Base-by-base conservation (phyloP, 257 asterid genomes). In the Echium plantagineum region DNA sequence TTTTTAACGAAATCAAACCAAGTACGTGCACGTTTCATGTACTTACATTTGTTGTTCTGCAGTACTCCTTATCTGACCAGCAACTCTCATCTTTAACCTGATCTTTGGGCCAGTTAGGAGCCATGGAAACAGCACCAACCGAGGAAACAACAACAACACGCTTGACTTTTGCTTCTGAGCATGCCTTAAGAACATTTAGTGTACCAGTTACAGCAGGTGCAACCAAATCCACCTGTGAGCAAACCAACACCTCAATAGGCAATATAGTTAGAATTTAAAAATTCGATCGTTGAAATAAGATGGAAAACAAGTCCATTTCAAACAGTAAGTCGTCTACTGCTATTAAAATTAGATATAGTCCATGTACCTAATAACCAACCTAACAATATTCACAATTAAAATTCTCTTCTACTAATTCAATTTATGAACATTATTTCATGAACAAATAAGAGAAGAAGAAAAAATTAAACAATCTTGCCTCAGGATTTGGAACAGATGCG, bases 51-150 rank as follows among this genome's bases (percentile, higher is more conserved):
- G 78, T 84, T 24, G 64, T 59, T 77, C 53, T 83, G 94, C 96
- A 90, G 80, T 75, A 78, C 59, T 87, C 96, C 65, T 13, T 26
- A 59, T 90, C 94, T 4, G 97, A 90, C 97, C 97, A 90, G 72
- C 94, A 85, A 31, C 63, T 59, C 84, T 90, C 97, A 8, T 83
- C 88, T 52, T 70, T 68, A 42, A 71, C 74, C 63, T 60, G 75
- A 71, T 69, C 84, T 66, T 80, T 67, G 22, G 89, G 84, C 89
- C 83, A 85, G 32, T 65, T 72, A 21, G 96, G 97, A 69, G 77
- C 81, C 81, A 81, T 16, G 15, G n/a, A 0, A 48, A 83, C 38
- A n/a, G 97, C 94, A 47, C 77, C 80, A 22, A 9, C n/a, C 58
- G 97, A 90, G 57, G 97, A 90, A 19, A 90, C 94, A 53, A 74